phyloP scores from a whole-genome alignment of 495 filamentous ascomycete genomes.

The Rhizodiscina lignyota region DNA sequence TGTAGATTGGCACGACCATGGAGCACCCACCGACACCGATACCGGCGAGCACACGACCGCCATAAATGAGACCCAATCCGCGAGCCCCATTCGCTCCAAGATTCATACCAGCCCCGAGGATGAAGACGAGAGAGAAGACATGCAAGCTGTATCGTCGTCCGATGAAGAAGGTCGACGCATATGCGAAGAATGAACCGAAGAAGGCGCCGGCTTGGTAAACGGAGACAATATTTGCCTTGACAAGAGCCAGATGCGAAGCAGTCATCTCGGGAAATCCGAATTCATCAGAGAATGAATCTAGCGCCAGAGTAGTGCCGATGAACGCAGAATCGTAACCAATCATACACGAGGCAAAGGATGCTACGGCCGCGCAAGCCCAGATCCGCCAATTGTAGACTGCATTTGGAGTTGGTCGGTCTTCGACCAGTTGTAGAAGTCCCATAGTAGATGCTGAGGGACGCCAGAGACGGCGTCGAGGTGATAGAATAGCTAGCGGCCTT shows the following conservation, averaged over 20 bases:
- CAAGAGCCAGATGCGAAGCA: constrained; percentile 23
- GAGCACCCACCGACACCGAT: constrained; percentile 34
- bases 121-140: constrained; percentile 37
- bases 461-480: constrained; percentile 2
- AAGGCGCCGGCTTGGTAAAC: constrained; percentile 54
- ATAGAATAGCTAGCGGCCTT: background rate
- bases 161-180: constrained; percentile 35
- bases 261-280: constrained; percentile 34
- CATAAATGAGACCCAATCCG: constrained; percentile 45
- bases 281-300: constrained; percentile 40
- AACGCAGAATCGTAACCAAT: constrained; percentile 59
- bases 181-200: constrained; percentile 48
- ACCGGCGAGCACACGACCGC: constrained; percentile 35
- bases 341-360: constrained; percentile 54
- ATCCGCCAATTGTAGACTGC: constrained; percentile 65
- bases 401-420: constrained; percentile 47
- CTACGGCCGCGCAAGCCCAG: constrained; percentile 42
- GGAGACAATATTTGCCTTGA: constrained; percentile 52
- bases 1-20: constrained; percentile 40
- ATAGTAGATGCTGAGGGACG: constrained; percentile 22
- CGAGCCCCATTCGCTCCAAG: constrained; percentile 37
- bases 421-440: constrained; percentile 40
- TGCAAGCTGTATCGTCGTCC: constrained; percentile 40
- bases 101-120: constrained; percentile 47
- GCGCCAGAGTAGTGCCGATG: constrained; percentile 50